Evolutionary conservation across 1,284 basidiomycete species (phyloP), one percentile per base, ranked within the genome.

Genomic region (Leccinum subrobustum): DNA sequence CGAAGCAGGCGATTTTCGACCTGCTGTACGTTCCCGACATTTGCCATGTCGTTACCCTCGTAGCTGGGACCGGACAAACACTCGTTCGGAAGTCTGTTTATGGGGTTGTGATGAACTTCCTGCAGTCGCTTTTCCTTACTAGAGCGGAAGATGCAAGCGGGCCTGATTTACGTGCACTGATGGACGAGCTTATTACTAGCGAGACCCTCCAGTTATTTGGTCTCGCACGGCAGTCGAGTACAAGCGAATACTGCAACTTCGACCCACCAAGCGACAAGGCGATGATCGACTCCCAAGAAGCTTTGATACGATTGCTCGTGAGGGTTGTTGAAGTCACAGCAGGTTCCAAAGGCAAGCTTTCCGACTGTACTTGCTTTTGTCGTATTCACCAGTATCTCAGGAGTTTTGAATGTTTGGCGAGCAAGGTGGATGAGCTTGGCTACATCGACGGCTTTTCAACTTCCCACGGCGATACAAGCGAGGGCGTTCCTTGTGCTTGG

Each of bases 361-460:
- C 16, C 16, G 16, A 27, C 2, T 33, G 1, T 44, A 20, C 44
- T 9, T n/a, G 9, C 2, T 2, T 44, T 53, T 54, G 12, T 57
- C 18, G 29, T 25, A 61, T 53, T 66, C 23, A 67, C 18, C 4
- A 48, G 39, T 60, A 52, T 33, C 56, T 61, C 33, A 94, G 95
- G 93, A 57, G 79, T 95, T 9, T 79, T 93, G 47, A 98, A 98
- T 70, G 86, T 92, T 14, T 98, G 96, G 95, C 85, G 92, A 60
- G 93, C 95, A 27, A 83, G 95, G 44, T 95, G 95, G 92, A 94
- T 95, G 87, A 89, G 93, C 58, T 76, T 98, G 58, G 87, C 95
- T n/a, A 92, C 93, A 0, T 88, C 93, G 2, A 94, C 91, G 0
- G 94, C 95, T 20, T 97, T 98, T 81, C 95, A 97, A 73, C 85